Conservation (phyloP, 2,329 filamentous ascomycete genomes). For the Keithomyces neogunnii region DNA sequence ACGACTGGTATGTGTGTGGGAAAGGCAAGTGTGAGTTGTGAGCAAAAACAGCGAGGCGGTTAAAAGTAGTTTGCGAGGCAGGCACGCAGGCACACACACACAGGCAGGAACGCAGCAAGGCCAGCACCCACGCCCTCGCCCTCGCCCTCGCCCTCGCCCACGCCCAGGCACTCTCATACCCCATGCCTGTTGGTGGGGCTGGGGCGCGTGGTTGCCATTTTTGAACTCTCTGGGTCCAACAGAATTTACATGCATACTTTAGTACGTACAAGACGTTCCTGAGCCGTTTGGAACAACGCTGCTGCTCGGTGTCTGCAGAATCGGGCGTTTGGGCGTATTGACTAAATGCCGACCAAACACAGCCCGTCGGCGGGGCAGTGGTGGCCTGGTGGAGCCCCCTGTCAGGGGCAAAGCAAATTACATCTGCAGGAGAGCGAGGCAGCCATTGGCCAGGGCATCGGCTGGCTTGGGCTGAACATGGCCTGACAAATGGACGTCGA, state of each 20-base stretch:
- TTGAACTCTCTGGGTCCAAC: too few species aligned
- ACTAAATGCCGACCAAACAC: background rate
- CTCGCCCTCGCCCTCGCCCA: too few species aligned
- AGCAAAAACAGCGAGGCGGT: slow-evolving; percentile 4
- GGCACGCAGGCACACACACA: background rate
- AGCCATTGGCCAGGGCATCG: slow-evolving; percentile 9
- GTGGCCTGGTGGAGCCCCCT: background rate
- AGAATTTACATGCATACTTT: too few species aligned
- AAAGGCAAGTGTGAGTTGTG: slow-evolving; percentile 5
- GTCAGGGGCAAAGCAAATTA: slow-evolving; percentile 11
- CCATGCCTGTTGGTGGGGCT: too few species aligned
- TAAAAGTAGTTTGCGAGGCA: background rate
- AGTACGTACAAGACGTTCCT: background rate
- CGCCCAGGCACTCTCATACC: too few species aligned
- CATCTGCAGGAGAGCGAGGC: slow-evolving; percentile 1
- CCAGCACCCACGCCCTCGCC: too few species aligned
- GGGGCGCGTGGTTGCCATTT: too few species aligned
- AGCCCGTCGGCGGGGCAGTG: background rate
- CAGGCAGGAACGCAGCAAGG: background rate
- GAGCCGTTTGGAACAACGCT: background rate
- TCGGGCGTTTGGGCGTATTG: background rate
- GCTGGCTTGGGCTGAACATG: background rate
- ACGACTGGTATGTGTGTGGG: slow-evolving; percentile 14
- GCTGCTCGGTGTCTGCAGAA: background rate
- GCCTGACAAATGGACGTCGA: background rate